These are phyloP conservation scores for Biscogniauxia marginata DNA, from an alignment of 2,329 filamentous ascomycete species.

Conservation along the genomic window DNA sequence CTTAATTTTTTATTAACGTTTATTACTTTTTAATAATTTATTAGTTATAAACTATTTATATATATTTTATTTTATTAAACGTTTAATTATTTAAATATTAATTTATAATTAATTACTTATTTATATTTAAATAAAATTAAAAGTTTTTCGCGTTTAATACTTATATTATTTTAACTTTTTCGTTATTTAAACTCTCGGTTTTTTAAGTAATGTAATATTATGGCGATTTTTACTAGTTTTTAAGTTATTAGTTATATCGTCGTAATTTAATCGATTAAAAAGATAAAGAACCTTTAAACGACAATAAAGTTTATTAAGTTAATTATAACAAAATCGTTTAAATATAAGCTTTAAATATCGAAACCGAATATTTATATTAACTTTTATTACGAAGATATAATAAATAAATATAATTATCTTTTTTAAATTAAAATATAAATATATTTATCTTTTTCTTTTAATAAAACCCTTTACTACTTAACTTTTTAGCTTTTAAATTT, in stretches of 20 bases:
- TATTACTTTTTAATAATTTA: too few species aligned
- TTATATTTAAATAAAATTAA: too few species aligned
- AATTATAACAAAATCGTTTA: not conserved
- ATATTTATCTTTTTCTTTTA: too few species aligned
- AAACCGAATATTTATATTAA: conserved; percentile 4
- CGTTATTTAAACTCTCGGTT: not conserved
- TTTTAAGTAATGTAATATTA: conserved; percentile 1
- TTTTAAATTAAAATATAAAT: conserved; percentile 4
- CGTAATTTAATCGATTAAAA: not conserved
- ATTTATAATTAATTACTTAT: too few species aligned
- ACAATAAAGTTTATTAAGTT: conserved; percentile 1
- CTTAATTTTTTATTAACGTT: too few species aligned
- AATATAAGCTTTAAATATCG: conserved; percentile 4
- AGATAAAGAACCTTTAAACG: conserved; percentile 1
- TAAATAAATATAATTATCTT: conserved; percentile 1
- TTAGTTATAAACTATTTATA: too few species aligned
- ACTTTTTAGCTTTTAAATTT: too few species aligned
- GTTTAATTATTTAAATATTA: too few species aligned
- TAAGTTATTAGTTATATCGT: not conserved
- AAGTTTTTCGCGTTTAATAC: too few species aligned
- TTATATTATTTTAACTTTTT: too few species aligned
- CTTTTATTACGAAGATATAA: not conserved
- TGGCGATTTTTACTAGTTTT: not conserved
- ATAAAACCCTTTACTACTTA: too few species aligned
- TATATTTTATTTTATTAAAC: too few species aligned